Conservation (phyloP, 257 asterid genomes). For the Scutellaria barbata region DNA sequence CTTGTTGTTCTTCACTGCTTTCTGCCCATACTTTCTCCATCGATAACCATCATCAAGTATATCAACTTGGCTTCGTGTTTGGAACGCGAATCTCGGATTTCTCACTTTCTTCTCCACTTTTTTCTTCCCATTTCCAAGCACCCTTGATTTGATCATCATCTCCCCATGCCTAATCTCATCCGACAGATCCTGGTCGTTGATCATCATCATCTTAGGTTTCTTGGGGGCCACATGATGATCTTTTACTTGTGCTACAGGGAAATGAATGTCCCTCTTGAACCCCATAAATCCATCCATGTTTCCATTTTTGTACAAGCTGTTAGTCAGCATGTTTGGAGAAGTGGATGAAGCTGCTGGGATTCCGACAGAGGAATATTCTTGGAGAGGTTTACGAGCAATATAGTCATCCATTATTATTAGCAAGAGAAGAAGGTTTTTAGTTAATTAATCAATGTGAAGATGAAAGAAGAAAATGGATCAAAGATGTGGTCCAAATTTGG, state of each 20-base stretch:
- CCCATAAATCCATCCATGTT: slow-evolving; percentile 33
- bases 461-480: not conserved
- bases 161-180: not conserved
- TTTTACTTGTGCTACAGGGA: not conserved
- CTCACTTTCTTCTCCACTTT: slow-evolving; percentile 46
- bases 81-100: slow-evolving; percentile 58
- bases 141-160: too few relatives aligned
- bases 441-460: slow-evolving; percentile 3
- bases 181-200: not conserved
- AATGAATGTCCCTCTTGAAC: slow-evolving; percentile 26
- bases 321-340: slow-evolving; percentile 21
- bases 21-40: slow-evolving; percentile 78
- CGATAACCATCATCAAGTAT: slow-evolving; percentile 77
- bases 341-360: slow-evolving; percentile 22
- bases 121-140: slow-evolving; percentile 30
- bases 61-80: slow-evolving; percentile 65
- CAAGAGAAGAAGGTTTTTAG: not conserved
- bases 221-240: not conserved
- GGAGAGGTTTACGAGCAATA: slow-evolving; percentile 11
- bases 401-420: slow-evolving; percentile 30
- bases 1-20: slow-evolving; percentile 66
- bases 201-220: not conserved
- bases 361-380: slow-evolving; percentile 13
- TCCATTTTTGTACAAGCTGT: slow-evolving; percentile 22
- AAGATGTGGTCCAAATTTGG: not conserved